A percentile compares a stretch with the other conserved stretches of the same genome.
Conservation (phyloP, 768 basidiomycete genomes). For the Leucocoprinus leucothites region DNA sequence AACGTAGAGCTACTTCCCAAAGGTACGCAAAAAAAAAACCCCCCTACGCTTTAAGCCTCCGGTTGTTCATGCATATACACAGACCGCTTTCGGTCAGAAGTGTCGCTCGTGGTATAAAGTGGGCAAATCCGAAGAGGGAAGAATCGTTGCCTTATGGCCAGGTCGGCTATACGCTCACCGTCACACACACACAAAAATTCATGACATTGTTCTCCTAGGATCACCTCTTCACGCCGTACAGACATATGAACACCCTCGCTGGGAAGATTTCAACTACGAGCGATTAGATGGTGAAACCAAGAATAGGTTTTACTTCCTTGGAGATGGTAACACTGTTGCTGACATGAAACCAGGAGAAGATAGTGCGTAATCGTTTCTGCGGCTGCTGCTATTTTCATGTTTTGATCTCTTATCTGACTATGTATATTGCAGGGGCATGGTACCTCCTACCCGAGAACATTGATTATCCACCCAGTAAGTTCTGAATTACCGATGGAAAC, state of each 20-base stretch:
- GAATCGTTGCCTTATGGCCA: constrained; percentile 58
- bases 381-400: background rate
- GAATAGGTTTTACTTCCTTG: constrained; percentile 58
- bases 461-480: constrained; percentile 43
- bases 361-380: constrained; percentile 21
- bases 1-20: constrained; percentile 50
- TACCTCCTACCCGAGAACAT: constrained; percentile 39
- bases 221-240: constrained; percentile 49
- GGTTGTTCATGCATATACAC: background rate
- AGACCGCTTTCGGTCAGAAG: constrained; percentile 58
- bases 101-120: constrained; percentile 66
- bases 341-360: constrained; percentile 36
- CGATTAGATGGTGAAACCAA: constrained; percentile 32
- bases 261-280: constrained; percentile 64
- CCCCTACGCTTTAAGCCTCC: background rate
- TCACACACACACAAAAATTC: background rate
- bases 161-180: constrained; percentile 25
- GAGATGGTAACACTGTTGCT: constrained; percentile 54
- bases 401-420: background rate
- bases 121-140: constrained; percentile 51
- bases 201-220: constrained; percentile 27
- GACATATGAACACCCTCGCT: constrained; percentile 51
- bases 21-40: constrained; percentile 28
- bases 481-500: background rate
- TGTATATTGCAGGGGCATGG: constrained; percentile 36